These are phyloP conservation scores for Thelephora aurantiotincta DNA, from an alignment of 768 basidiomycete species.

Conservation along the genomic window DNA sequence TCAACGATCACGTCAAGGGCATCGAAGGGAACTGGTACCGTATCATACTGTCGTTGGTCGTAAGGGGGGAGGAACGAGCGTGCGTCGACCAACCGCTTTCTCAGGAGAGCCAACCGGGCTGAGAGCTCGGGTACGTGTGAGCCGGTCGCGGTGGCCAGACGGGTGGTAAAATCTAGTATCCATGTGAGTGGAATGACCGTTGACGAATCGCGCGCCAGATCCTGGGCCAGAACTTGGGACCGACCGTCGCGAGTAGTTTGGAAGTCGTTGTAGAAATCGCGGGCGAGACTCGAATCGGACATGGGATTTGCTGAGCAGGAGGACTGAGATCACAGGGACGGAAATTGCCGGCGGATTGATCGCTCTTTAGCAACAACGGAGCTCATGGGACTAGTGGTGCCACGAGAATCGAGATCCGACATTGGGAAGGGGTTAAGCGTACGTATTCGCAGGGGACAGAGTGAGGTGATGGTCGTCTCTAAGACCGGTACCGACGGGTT, in stretches of 20 bases:
- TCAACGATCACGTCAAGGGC: neutral
- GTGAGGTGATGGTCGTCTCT: too few species aligned
- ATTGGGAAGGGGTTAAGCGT: neutral
- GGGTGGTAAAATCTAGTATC: slow-evolving; percentile 8
- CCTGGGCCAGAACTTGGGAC: slow-evolving; percentile 14
- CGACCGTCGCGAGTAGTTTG: slow-evolving; percentile 36
- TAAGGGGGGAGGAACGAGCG: slow-evolving; percentile 53
- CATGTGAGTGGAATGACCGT: slow-evolving; percentile 1
- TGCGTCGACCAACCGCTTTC: slow-evolving; percentile 51
- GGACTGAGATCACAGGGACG: neutral
- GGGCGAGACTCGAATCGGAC: slow-evolving; percentile 25
- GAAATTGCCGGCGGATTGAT: neutral
- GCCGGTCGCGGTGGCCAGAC: neutral
- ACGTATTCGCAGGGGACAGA: too few species aligned
- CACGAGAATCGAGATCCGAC: neutral
- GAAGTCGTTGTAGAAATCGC: slow-evolving; percentile 35
- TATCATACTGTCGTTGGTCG: slow-evolving; percentile 60
- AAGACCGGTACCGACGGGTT: too few species aligned
- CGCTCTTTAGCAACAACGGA: too few species aligned
- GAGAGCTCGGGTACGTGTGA: slow-evolving; percentile 19
- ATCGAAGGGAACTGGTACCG: slow-evolving; percentile 22
- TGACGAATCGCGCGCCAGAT: neutral
- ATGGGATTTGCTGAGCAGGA: slow-evolving; percentile 13
- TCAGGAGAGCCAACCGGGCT: slow-evolving; percentile 37
- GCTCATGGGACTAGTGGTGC: too few species aligned